Evolutionary conservation across 345 rosid species (phyloP).

Genomic region (Citrus maxima): DNA sequence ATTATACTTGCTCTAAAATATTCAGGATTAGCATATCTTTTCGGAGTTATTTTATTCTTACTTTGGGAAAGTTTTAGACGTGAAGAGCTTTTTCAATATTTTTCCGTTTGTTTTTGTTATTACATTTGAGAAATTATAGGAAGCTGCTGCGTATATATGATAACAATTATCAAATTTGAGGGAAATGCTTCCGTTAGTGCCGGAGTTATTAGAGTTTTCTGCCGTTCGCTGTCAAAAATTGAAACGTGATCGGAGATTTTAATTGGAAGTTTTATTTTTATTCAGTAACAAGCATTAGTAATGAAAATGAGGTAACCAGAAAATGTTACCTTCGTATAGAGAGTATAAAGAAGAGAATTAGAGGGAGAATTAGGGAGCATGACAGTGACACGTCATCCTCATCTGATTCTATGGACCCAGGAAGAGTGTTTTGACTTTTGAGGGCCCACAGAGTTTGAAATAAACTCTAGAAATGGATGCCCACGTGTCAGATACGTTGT

Average conservation of each 20-base stretch:
- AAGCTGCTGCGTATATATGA: slow-evolving; percentile 2
- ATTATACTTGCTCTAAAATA: slow-evolving; percentile 9
- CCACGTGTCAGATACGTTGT: slow-evolving; percentile 21
- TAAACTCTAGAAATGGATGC: neutral
- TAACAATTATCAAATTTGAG: neutral
- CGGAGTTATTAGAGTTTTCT: slow-evolving; percentile 1
- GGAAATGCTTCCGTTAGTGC: neutral
- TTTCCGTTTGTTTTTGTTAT: neutral
- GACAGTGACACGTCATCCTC: slow-evolving; percentile 28
- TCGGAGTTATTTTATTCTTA: slow-evolving; percentile 17
- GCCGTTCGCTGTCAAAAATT: slow-evolving; percentile 1
- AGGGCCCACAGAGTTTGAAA: neutral
- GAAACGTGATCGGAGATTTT: neutral
- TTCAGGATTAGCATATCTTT: slow-evolving; percentile 13
- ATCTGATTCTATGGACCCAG: slow-evolving; percentile 27
- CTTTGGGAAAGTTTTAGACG: neutral
- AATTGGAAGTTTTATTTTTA: neutral
- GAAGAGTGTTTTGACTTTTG: neutral
- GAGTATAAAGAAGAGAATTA: neutral
- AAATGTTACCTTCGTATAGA: neutral
- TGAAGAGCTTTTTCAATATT: neutral
- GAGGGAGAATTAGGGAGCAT: slow-evolving; percentile 38
- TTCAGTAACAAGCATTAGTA: neutral
- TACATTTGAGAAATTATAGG: neutral
- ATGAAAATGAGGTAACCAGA: neutral